Evolutionary conservation across 768 basidiomycete species (phyloP), one percentile per base, ranked within the genome.

Genomic region (Naganishia antarctica): DNA sequence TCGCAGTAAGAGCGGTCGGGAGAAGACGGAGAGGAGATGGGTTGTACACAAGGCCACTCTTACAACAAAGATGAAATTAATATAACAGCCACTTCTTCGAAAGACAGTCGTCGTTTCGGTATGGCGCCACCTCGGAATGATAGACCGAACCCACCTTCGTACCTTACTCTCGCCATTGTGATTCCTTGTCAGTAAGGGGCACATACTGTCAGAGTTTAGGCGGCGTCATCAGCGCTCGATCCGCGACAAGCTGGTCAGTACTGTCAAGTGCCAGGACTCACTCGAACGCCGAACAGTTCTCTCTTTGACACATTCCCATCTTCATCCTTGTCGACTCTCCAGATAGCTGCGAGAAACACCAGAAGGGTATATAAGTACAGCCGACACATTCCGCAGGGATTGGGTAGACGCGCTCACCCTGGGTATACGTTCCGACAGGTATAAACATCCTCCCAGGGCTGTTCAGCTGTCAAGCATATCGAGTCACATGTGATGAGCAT

Each of bases 211-310:
- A n/a, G n/a, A n/a, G n/a, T n/a, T n/a, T n/a, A n/a, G n/a, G n/a
- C n/a, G n/a, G n/a, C n/a, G n/a, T n/a, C n/a, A n/a, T n/a, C n/a
- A n/a, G n/a, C n/a, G n/a, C n/a, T n/a, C n/a, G n/a, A n/a, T n/a
- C n/a, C n/a, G n/a, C n/a, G n/a, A n/a, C n/a, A n/a, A n/a, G n/a
- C n/a, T n/a, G n/a, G n/a, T n/a, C 43, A 44, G 34, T 23, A 34
- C 18, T 1, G 26, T 15, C 21, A 18, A 48, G 28, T 23, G 43
- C 41, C 37, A 40, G 37, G 31, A 79, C 88, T 74, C 45, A 92
- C 91, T 70, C 81, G 80, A n/a, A 94, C 93, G 25, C 83, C 87
- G 81, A 96, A 91, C 1, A 94, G 78, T 61, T 82, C 78, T 64
- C 80, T 83, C 77, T 83, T 76, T 0, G 82, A 84, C 1, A 96